phyloP scores from a whole-genome alignment of 176 grass and related monocot species.

The Saccharum spontaneum region DNA sequence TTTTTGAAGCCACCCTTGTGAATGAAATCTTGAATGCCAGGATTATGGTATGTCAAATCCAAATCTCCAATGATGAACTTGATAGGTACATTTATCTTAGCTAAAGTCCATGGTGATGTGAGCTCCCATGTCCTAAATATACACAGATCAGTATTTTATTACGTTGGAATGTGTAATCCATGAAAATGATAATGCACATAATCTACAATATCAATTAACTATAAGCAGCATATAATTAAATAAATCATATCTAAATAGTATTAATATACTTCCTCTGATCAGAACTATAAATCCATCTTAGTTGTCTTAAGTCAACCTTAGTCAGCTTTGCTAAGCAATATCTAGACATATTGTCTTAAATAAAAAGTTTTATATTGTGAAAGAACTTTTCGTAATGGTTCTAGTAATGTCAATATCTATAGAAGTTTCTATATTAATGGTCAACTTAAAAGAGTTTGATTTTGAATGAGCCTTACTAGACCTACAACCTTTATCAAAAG shows the following conservation, averaged over 20 bases:
- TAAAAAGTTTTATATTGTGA: background rate
- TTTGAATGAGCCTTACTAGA: background rate
- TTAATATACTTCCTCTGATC: background rate
- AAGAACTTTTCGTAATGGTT: background rate
- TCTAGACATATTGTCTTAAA: background rate
- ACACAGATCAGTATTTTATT: background rate
- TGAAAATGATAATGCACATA: background rate
- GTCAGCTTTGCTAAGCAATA: background rate
- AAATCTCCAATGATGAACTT: slow-evolving; percentile 68
- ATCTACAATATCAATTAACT: background rate
- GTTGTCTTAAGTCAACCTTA: background rate
- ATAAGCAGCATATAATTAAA: background rate
- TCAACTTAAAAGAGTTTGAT: background rate
- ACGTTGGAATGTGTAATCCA: background rate
- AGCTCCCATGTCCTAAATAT: slow-evolving; percentile 62
- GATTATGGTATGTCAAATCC: slow-evolving; percentile 58
- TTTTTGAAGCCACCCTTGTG: slow-evolving; percentile 69
- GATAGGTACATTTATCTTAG: slow-evolving; percentile 54
- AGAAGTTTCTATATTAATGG: background rate
- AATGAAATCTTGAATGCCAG: slow-evolving; percentile 55
- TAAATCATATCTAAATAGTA: background rate
- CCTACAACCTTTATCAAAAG: background rate
- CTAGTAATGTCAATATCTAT: background rate
- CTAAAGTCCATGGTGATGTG: slow-evolving; percentile 49
- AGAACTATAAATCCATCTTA: background rate